A percentile compares a stretch with the other conserved stretches of the same genome.
Evolutionary conservation across 768 basidiomycete species (phyloP).

Genomic region (Kwoniella bestiolae): DNA sequence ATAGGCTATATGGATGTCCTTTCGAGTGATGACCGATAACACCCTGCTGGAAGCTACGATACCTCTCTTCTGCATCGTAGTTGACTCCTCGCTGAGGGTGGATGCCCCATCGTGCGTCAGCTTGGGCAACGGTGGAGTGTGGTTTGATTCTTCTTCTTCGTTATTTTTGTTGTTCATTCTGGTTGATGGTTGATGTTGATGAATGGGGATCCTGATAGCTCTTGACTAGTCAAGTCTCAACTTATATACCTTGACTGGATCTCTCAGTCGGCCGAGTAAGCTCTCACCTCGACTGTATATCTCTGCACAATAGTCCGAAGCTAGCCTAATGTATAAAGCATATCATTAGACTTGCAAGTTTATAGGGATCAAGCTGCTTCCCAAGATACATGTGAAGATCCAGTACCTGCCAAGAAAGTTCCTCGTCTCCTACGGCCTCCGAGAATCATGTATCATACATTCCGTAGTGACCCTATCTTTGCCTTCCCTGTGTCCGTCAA

Average conservation of each 20-base stretch:
- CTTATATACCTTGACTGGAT: not conserved
- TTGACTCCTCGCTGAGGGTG: slow-evolving; percentile 1
- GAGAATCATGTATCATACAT: not conserved
- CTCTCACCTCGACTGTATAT: not conserved
- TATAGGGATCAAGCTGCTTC: no score
- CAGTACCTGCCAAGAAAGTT: not conserved
- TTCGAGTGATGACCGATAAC: slow-evolving; percentile 6
- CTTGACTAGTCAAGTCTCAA: not conserved
- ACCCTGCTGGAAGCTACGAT: slow-evolving; percentile 11
- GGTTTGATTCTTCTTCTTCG: not conserved
- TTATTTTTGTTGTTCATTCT: not conserved
- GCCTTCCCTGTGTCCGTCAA: no score
- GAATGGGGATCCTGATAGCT: not conserved
- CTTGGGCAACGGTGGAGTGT: not conserved
- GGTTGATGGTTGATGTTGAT: not conserved
- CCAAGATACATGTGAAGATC: no score
- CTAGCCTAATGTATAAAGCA: no score
- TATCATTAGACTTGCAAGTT: no score
- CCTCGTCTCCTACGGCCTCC: not conserved
- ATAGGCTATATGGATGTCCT: slow-evolving; percentile 18
- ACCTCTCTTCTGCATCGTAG: slow-evolving; percentile 13
- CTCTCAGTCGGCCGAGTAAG: not conserved
- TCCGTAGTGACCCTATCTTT: no score
- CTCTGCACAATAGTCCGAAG: not conserved
- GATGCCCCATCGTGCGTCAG: slow-evolving; percentile 3